Evolutionary conservation across 352 stramenopile genomes (phyloP), one percentile per base, ranked within the genome.

Genomic region (Blastocystis sp.): DNA sequence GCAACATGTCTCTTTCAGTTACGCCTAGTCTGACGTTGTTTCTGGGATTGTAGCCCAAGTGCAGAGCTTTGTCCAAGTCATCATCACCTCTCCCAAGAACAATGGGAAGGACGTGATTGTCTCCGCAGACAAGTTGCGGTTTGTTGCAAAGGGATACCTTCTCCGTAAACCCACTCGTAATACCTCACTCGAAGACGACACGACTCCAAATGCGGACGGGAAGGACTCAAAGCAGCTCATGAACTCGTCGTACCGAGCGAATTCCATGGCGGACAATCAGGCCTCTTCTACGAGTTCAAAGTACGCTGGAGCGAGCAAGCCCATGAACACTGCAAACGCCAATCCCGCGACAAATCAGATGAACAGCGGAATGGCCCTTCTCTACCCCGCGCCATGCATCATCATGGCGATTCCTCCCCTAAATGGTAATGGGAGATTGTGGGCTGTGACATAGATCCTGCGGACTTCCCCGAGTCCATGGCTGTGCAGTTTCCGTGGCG

Each of bases 371-470:
- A 69, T 88, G 52, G 78, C 78, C 4, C 60, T 88, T 14, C 65
- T 88, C 2, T 88, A 88, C 40, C 78, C 78, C n/a, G 78, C 78
- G 59, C 78, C 78, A 19, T 88, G 78, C 34, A 79, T 88, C 61
- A 79, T 88, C n/a, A 88, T 88, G 78, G 61, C 61, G 34, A 62
- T 88, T 64, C 63, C 78, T 21, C 78, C 45, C 1, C 65, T 76
- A 28, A 71, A 52, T 21, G 62, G 78, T 88, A 54, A 4, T 42
- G 6, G 3, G 1, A n/a, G 1, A 14, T 17, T 0, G 19, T 38
- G 34, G 19, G 9, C 38, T 19, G 21, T 70, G n/a, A 17, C 1
- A 70, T 76, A 88, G 78, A 76, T 62, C 78, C 78, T 38, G 68
- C 42, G 6, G 64, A 76, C 76, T 88, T 65, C 40, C 78, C 78